phyloP scores from a whole-genome alignment of 768 basidiomycete species.

The Agaricus blazei region DNA sequence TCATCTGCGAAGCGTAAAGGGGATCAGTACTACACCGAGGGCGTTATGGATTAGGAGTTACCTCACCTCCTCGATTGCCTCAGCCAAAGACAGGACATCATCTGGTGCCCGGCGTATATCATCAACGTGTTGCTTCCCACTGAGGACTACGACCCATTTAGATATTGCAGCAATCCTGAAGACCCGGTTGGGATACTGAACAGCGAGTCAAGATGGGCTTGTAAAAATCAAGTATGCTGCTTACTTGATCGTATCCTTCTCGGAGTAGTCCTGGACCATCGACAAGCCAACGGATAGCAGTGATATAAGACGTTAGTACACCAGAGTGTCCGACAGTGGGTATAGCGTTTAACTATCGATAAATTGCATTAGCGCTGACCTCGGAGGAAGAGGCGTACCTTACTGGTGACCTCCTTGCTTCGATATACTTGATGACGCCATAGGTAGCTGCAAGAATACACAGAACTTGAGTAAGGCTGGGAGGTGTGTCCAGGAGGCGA shows the following conservation, averaged over 20 bases:
- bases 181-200: constrained; percentile 6
- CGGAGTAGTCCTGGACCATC: constrained; percentile 1
- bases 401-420: constrained; percentile 9
- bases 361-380: background rate
- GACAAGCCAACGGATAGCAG: constrained; percentile 4
- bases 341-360: constrained; percentile 9
- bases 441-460: background rate
- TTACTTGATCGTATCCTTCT: constrained; percentile 10
- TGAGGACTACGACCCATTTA: constrained; percentile 26
- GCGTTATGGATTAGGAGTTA: background rate
- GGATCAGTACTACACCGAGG: background rate
- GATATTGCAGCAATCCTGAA: constrained; percentile 16
- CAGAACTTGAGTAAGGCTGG: background rate
- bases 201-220: background rate
- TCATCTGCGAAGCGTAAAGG: constrained; percentile 18
- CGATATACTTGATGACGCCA: constrained; percentile 1
- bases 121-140: constrained; percentile 23
- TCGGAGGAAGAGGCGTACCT: background rate
- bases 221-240: background rate
- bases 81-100: constrained; percentile 20
- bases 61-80: constrained; percentile 6
- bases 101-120: constrained; percentile 28
- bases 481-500: background rate
- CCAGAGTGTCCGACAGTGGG: constrained; percentile 21
- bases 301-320: constrained; percentile 19